Evolutionary conservation across 805 yeast species (phyloP), one percentile per base, ranked within the genome.

Genomic region (Myxozyma monticola): DNA sequence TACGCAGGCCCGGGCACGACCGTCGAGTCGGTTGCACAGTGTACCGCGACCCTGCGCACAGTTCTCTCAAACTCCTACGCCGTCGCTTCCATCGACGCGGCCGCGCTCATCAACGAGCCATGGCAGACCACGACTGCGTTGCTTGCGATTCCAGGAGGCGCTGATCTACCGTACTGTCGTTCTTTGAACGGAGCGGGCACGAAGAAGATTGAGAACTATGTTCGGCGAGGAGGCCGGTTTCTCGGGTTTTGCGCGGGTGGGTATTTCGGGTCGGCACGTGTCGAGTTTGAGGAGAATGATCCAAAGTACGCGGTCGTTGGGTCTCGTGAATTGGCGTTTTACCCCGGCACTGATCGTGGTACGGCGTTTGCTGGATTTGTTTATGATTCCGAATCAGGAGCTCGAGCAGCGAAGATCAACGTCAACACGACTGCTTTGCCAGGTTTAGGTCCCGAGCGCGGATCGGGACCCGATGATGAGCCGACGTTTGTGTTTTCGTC

Each of bases 241-340:
- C 67, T 91, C 18, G 99, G 99, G 0, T 80, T 93, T 56, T 93
- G 99, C 69, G 93, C 99, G 8, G 99, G 99, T 37, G 98, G 86
- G 0, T 93, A 93, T 68, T 93, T 80, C 63, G 91, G 83, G 0
- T 76, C 90, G 10, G 68, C 76, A 0, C 68, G 83, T 35, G 83
- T 86, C 58, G 97, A 91, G 63, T 93, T 93, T 65, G 96, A 88
- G 60, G 83, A 78, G 26, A 95, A 93, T 1, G 71, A 80, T 59
- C 71, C 88, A 76, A 96, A 88, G 63, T 41, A 54, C 20, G 63
- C 61, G 2, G 96, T 93, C 2, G 74, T 83, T 41, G 99, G 99
- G 0, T 67, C 84, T 0, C 75, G 99, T 57, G 97, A 93, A 59
- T 72, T 93, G 61, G 76, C 69, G 30, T 83, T 93, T 53, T 93